phyloP scores from a whole-genome alignment of 768 basidiomycete species.

The Lentinula detonsa region DNA sequence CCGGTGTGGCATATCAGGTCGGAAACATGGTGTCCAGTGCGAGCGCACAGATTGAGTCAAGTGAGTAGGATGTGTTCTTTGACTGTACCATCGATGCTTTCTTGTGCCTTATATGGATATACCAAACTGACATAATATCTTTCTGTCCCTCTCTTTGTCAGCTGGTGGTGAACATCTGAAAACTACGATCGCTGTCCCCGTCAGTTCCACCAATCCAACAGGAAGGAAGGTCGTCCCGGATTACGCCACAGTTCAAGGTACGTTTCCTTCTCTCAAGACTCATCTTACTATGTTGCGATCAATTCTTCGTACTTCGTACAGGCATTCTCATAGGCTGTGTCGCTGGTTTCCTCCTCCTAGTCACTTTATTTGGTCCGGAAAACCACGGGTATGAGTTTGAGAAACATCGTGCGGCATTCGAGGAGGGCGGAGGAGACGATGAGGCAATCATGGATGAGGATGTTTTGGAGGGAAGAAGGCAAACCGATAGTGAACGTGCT shows the following conservation, averaged over 20 bases:
- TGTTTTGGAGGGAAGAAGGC: slow-evolving; percentile 11
- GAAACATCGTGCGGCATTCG: slow-evolving; percentile 71
- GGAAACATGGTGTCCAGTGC: slow-evolving; percentile 76
- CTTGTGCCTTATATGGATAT: too few species aligned
- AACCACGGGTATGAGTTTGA: slow-evolving; percentile 80
- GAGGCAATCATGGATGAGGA: not conserved
- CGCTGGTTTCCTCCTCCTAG: slow-evolving; percentile 67
- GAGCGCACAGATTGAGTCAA: slow-evolving; percentile 76
- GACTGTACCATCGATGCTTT: too few species aligned
- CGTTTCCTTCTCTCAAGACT: not conserved
- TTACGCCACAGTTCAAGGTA: slow-evolving; percentile 75
- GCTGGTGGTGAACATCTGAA: slow-evolving; percentile 53
- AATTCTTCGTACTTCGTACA: not conserved
- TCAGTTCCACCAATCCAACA: slow-evolving; percentile 12
- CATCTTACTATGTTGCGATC: not conserved
- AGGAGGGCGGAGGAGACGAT: slow-evolving; percentile 63
- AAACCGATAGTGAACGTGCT: not conserved
- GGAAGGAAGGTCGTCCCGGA: slow-evolving; percentile 41
- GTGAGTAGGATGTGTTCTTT: not conserved
- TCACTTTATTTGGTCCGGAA: slow-evolving; percentile 76
- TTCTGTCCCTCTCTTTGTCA: not conserved
- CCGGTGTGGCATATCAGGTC: slow-evolving; percentile 79
- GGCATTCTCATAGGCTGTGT: slow-evolving; percentile 79
- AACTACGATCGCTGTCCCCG: slow-evolving; percentile 37
- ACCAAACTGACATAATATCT: too few species aligned